Percentiles rank a stretch among this genome's conserved stretches.
phyloP scores from a whole-genome alignment of 1,284 basidiomycete genomes.

The Lentinula novae-zelandiae region DNA sequence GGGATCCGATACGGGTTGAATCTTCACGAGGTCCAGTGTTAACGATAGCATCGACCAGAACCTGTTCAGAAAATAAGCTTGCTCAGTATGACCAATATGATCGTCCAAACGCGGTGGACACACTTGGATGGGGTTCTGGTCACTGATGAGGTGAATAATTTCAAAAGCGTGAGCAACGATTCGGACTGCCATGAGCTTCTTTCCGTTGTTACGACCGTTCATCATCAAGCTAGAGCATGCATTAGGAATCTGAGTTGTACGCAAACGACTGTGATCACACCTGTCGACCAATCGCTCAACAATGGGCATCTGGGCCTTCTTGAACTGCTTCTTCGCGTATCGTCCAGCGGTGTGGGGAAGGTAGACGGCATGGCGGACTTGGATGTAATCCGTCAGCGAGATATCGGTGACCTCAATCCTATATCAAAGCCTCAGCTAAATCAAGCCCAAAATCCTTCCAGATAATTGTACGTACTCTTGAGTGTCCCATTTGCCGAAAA shows the following conservation, averaged over 20 bases:
- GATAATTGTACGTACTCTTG: constrained; percentile 73
- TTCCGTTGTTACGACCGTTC: constrained; percentile 99
- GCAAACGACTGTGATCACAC: constrained; percentile 42
- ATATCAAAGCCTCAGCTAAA: constrained; percentile 11
- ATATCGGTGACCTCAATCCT: constrained; percentile 99
- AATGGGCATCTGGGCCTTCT: constrained; percentile 99
- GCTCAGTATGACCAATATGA: background rate
- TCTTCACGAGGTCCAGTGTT: constrained; percentile 99
- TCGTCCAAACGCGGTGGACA: constrained; percentile 19
- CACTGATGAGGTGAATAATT: constrained; percentile 99
- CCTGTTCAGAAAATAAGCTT: constrained; percentile 33
- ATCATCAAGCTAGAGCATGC: constrained; percentile 81
- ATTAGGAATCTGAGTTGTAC: background rate
- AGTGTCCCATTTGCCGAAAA: constrained; percentile 97
- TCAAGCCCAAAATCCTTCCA: background rate
- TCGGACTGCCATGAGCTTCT: constrained; percentile 99
- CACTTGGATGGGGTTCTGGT: constrained; percentile 99
- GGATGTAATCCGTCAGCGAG: constrained; percentile 98
- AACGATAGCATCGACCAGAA: constrained; percentile 97
- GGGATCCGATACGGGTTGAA: constrained; percentile 99
- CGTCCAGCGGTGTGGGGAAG: constrained; percentile 98
- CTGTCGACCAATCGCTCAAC: constrained; percentile 99
- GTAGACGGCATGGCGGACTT: constrained; percentile 98
- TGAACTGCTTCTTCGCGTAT: constrained; percentile 99
- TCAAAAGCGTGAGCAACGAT: constrained; percentile 99